Conservation (phyloP, 345 rosid genomes). For the Firmiana major region DNA sequence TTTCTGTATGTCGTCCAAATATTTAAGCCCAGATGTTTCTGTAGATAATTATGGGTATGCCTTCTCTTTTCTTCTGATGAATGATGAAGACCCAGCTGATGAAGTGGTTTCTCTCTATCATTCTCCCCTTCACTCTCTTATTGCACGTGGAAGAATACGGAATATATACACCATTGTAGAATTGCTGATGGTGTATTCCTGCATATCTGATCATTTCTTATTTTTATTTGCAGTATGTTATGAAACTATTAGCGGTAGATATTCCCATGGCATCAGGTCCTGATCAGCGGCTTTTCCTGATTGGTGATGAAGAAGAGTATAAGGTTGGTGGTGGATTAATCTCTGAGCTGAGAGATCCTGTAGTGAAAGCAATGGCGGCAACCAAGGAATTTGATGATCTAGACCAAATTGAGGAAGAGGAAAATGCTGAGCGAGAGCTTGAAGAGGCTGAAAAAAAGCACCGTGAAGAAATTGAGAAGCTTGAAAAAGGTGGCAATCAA, state of each 20-base stretch:
- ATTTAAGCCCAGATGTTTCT: no score
- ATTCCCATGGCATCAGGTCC: slow-evolving; percentile 92
- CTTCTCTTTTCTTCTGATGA: no score
- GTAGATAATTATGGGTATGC: no score
- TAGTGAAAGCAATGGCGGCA: slow-evolving; percentile 90
- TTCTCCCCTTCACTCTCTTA: neutral
- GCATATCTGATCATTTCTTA: neutral
- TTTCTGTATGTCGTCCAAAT: no score
- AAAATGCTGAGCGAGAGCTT: slow-evolving; percentile 74
- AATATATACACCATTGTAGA: neutral
- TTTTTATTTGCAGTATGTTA: slow-evolving; percentile 55
- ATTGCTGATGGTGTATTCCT: neutral
- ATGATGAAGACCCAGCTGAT: neutral
- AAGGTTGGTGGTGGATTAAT: slow-evolving; percentile 85
- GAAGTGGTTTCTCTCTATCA: neutral
- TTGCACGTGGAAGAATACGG: neutral
- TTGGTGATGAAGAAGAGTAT: slow-evolving; percentile 91
- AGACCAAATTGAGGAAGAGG: slow-evolving; percentile 81
- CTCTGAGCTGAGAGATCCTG: slow-evolving; percentile 82
- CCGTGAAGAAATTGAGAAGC: slow-evolving; percentile 59
- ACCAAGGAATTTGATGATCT: slow-evolving; percentile 84
- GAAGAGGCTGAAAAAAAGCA: slow-evolving; percentile 72
- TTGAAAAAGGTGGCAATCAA: slow-evolving; percentile 46
- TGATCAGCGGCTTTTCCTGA: slow-evolving; percentile 72
- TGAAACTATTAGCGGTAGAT: slow-evolving; percentile 81